Conservation (phyloP, 2,329 filamentous ascomycete genomes). For the Neopestalotiopsis sp. region DNA sequence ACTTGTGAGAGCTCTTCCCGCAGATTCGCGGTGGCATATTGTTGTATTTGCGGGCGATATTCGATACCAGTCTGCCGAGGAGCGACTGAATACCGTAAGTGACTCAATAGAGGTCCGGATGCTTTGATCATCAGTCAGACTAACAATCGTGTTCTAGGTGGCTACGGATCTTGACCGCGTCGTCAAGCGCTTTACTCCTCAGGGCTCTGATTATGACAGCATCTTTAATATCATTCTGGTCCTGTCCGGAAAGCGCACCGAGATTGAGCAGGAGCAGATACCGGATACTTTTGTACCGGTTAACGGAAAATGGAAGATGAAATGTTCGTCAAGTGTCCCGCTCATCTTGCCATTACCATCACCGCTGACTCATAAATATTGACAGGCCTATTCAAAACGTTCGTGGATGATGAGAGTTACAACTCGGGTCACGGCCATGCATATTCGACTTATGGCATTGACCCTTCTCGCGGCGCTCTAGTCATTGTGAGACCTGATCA, state of each 20-base stretch:
- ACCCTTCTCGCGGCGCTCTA: constrained; percentile 49
- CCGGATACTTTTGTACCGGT: constrained; percentile 61
- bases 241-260: constrained; percentile 51
- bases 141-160: constrained; percentile 25
- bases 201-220: constrained; percentile 51
- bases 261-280: constrained; percentile 57
- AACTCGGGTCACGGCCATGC: constrained; percentile 61
- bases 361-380: background rate
- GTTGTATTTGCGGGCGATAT: constrained; percentile 60
- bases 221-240: constrained; percentile 64
- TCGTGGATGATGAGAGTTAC: constrained; percentile 60
- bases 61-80: constrained; percentile 40
- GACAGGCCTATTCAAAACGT: constrained; percentile 63
- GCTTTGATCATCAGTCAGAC: background rate
- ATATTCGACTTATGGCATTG: constrained; percentile 61
- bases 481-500: constrained; percentile 67
- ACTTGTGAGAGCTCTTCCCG: constrained; percentile 54
- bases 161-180: constrained; percentile 27
- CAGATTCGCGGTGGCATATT: constrained; percentile 50
- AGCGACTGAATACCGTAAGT: constrained; percentile 34
- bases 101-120: background rate
- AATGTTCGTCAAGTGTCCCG: constrained; percentile 44
- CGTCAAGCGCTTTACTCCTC: constrained; percentile 48
- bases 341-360: background rate
- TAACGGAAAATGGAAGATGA: constrained; percentile 60